Conservation (phyloP, 495 filamentous ascomycete genomes). For the Tuber calosporum region DNA sequence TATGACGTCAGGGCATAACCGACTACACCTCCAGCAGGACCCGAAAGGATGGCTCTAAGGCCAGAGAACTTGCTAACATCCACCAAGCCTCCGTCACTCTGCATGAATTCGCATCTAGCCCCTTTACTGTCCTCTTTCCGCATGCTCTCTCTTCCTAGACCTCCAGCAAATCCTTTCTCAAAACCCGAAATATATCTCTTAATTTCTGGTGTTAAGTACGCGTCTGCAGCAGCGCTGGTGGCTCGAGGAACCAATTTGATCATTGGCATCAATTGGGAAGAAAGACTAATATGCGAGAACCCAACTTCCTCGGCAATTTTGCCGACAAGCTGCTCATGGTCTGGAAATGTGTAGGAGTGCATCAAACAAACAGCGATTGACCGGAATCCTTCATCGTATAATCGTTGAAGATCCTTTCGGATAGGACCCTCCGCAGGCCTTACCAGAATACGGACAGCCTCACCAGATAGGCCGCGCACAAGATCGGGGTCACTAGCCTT, state of each 20-base stretch:
- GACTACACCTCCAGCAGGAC: conserved; percentile 76
- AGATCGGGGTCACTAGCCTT: conserved; percentile 50
- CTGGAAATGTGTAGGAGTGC: conserved; percentile 74
- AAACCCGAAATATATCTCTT: conserved; percentile 93
- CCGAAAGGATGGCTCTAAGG: conserved; percentile 67
- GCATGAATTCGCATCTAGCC: conserved; percentile 74
- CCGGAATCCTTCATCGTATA: conserved; percentile 57
- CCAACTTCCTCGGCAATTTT: conserved; percentile 63
- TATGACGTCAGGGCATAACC: conserved; percentile 92
- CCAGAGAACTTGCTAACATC: conserved; percentile 70
- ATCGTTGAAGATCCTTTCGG: conserved; percentile 50
- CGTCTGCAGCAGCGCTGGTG: conserved; percentile 89
- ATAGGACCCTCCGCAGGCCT: conserved; percentile 53
- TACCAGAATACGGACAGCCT: conserved; percentile 60
- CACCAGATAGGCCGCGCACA: conserved; percentile 60
- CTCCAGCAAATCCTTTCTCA: conserved; percentile 63
- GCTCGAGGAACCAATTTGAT: conserved; percentile 81
- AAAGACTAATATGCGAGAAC: conserved; percentile 66
- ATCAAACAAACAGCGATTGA: conserved; percentile 73
- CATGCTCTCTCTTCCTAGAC: conserved; percentile 61
- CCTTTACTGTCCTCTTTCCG: conserved; percentile 53
- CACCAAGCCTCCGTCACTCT: conserved; percentile 72
- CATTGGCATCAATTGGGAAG: conserved; percentile 85
- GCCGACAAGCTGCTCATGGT: conserved; percentile 64
- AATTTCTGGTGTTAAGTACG: conserved; percentile 91